A percentile compares a stretch with the other conserved stretches of the same genome.
Conservation (phyloP, 176 grass and related monocot genomes). For the Chloris gayana region DNA sequence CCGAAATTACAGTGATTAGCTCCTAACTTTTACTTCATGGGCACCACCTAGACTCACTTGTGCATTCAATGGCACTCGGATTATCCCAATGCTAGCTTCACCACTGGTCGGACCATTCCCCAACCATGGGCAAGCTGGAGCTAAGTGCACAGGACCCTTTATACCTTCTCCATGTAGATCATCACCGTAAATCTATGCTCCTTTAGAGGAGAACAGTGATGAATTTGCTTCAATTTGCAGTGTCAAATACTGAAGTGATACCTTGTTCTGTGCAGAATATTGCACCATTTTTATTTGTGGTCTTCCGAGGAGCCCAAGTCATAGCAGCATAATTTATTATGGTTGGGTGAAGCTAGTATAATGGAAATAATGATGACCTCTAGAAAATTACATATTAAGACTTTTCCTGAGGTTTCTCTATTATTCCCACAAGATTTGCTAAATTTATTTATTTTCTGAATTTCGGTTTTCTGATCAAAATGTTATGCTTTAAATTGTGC, state of each 20-base stretch:
- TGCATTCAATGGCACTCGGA: too few species aligned
- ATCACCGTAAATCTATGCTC: not conserved
- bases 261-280: constrained; percentile 2
- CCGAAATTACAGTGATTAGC: too few species aligned
- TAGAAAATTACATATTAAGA: not conserved
- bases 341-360: constrained; percentile 3
- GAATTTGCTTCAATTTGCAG: constrained; percentile 8
- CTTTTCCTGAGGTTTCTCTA: constrained; percentile 11
- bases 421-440: not conserved
- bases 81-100: too few species aligned
- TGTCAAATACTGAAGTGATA: not conserved
- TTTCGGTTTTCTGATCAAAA: not conserved
- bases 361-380: not conserved
- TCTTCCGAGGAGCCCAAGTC: constrained; percentile 5
- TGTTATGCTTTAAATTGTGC: constrained; percentile 21
- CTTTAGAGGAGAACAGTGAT: not conserved
- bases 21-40: too few species aligned
- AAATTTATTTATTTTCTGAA: not conserved
- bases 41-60: too few species aligned
- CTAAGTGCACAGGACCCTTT: too few species aligned
- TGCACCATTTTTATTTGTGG: constrained; percentile 4
- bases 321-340: not conserved
- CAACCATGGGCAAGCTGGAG: too few species aligned
- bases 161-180: constrained; percentile 3
- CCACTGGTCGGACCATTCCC: too few species aligned